Conservation (phyloP, 169 alveolate species). For the Babesia gibsoni region DNA sequence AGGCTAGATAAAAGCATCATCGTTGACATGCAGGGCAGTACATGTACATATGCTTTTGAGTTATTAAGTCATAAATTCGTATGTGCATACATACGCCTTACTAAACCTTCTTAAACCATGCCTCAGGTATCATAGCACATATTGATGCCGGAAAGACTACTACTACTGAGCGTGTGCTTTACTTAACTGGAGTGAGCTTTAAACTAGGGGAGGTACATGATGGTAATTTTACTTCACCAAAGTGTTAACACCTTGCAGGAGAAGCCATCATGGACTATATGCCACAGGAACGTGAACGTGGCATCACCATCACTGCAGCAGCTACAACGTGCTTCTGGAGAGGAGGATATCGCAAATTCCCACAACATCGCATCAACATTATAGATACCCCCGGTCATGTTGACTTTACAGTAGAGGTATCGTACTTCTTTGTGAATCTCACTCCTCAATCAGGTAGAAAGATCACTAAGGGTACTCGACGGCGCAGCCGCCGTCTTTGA, state of each 20-base stretch:
- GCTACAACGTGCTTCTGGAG: conserved; percentile 94
- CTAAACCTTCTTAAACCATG: too few species aligned
- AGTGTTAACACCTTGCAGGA: conserved; percentile 71
- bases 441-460: conserved; percentile 73
- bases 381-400: conserved; percentile 98
- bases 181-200: conserved; percentile 88
- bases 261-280: conserved; percentile 95
- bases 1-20: too few species aligned
- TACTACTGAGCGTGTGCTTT: conserved; percentile 92
- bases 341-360: conserved; percentile 73
- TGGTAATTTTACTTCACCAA: conserved; percentile 26
- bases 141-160: conserved; percentile 98
- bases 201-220: conserved; percentile 84
- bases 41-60: too few species aligned
- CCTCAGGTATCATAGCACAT: conserved; percentile 95
- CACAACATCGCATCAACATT: conserved; percentile 85
- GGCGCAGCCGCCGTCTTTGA: conserved; percentile 96
- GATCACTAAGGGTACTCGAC: conserved; percentile 93
- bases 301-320: conserved; percentile 96
- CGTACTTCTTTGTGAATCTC: background rate
- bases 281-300: conserved; percentile 94
- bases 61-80: too few species aligned
- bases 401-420: conserved; percentile 92
- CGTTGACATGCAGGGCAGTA: too few species aligned
- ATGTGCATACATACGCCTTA: too few species aligned